Conservation (phyloP, 257 asterid species). For the Prunella vulgaris region DNA sequence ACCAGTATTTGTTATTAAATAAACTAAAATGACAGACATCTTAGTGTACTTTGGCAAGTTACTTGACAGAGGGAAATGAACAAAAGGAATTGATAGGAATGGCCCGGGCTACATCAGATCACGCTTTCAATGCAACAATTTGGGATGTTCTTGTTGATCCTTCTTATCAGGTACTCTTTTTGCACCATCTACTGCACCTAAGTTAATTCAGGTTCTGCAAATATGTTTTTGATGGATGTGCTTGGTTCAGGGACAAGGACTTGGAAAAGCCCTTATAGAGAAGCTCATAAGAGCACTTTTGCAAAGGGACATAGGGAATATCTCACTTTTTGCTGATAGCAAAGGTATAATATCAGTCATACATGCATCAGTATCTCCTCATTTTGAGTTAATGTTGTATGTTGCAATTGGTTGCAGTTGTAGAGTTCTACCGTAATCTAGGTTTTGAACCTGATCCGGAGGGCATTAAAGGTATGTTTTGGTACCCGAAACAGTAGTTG, state of each 20-base stretch:
- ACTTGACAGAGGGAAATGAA: conserved; percentile 77
- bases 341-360: conserved; percentile 46
- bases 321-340: conserved; percentile 90
- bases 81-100: conserved; percentile 90
- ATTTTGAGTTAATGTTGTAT: not conserved
- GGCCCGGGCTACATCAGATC: conserved; percentile 99
- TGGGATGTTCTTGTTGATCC: conserved; percentile 99
- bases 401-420: conserved; percentile 52
- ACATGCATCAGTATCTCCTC: not conserved
- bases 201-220: not conserved
- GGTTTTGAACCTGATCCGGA: conserved; percentile 93
- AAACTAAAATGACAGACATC: conserved; percentile 62
- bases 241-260: conserved; percentile 82
- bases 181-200: not conserved
- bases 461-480: conserved; percentile 98
- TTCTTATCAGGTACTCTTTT: conserved; percentile 68
- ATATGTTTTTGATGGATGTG: conserved; percentile 10
- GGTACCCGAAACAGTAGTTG: conserved; percentile 77
- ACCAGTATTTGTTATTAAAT: conserved; percentile 20
- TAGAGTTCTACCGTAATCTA: conserved; percentile 79
- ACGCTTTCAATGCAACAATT: conserved; percentile 96
- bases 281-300: conserved; percentile 76
- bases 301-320: conserved; percentile 89
- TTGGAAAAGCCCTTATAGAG: conserved; percentile 86
- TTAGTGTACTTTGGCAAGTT: conserved; percentile 89